Conservation (phyloP, 305 asterid genomes). For the Withania somnifera region DNA sequence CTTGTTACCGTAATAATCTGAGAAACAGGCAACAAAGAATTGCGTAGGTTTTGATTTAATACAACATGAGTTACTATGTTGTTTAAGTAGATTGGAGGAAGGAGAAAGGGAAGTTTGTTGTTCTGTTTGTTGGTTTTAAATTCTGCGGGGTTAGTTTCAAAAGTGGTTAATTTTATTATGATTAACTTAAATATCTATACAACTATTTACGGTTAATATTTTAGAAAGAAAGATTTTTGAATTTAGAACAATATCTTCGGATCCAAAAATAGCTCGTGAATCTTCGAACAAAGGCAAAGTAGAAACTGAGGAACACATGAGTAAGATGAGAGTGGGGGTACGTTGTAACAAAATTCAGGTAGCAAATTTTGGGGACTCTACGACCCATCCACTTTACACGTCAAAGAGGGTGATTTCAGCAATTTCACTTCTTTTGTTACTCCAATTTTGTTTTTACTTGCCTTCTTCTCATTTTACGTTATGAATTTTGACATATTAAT, state of each 20-base stretch:
- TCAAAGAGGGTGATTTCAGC: constrained; percentile 45
- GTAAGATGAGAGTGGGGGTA: neutral
- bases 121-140: constrained; percentile 7
- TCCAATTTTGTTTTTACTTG: constrained; percentile 39
- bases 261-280: neutral
- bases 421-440: constrained; percentile 25
- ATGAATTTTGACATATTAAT: no score
- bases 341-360: constrained; percentile 25
- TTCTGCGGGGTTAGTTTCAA: constrained; percentile 21
- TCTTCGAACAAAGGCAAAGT: neutral
- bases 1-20: no score
- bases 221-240: constrained; percentile 7
- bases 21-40: neutral
- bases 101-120: neutral
- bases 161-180: constrained; percentile 39
- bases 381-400: constrained; percentile 26
- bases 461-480: constrained; percentile 8
- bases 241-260: neutral
- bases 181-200: constrained; percentile 6
- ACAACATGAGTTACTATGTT: neutral
- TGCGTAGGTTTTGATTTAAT: neutral
- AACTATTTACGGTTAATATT: neutral
- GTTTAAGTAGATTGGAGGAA: neutral
- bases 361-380: constrained; percentile 19
- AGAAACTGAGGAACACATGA: neutral